Conservation (phyloP, 176 grass and related monocot species). For the Aegilops umbellulata region DNA sequence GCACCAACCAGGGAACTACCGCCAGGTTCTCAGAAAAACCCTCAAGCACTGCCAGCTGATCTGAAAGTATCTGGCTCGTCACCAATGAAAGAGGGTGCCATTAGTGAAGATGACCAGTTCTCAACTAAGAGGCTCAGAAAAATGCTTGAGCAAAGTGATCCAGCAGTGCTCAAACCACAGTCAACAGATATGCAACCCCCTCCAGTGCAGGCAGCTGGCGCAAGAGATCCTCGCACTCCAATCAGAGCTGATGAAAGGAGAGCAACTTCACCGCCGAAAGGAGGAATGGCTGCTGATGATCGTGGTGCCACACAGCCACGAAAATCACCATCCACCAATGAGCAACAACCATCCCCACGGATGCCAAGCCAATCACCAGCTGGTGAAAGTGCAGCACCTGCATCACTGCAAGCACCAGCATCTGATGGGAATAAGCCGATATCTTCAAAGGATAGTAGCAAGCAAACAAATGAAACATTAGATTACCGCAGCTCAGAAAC, state of each 20-base stretch:
- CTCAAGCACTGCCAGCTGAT: neutral
- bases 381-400: neutral
- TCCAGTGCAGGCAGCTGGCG: neutral
- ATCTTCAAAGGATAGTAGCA: constrained; percentile 26
- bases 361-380: constrained; percentile 3
- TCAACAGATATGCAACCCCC: constrained; percentile 9
- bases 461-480: constrained; percentile 5
- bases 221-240: constrained; percentile 15
- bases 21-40: neutral
- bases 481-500: constrained; percentile 9
- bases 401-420: constrained; percentile 20
- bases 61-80: constrained; percentile 12
- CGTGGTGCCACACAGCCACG: neutral
- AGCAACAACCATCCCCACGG: neutral
- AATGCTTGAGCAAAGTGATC: constrained; percentile 24
- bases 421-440: constrained; percentile 18
- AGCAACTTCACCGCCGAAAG: constrained; percentile 6
- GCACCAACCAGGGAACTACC: neutral
- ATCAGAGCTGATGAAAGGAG: constrained; percentile 8
- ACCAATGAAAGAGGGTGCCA: constrained; percentile 16
- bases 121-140: constrained; percentile 31
- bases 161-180: neutral
- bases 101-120: constrained; percentile 26
- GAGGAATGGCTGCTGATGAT: neutral
- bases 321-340: neutral